Conservation (phyloP, 345 rosid species). For the Ailanthus altissimus region DNA sequence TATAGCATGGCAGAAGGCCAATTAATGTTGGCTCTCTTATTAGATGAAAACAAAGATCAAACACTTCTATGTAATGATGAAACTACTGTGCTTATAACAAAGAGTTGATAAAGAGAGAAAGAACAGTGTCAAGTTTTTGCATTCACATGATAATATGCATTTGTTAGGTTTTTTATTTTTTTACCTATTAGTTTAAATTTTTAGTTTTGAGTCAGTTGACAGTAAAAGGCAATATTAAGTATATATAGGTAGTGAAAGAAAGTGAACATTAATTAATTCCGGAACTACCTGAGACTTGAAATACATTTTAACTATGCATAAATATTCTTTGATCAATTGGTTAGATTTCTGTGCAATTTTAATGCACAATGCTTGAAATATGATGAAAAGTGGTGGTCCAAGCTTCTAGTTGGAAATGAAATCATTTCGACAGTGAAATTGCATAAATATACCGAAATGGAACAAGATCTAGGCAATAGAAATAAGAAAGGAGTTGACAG, state of each 20-base stretch:
- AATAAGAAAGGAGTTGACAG: not conserved
- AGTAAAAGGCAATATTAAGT: too few relatives aligned
- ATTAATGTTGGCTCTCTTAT: not conserved
- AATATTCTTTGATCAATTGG: conserved; percentile 24
- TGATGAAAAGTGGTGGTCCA: conserved; percentile 54
- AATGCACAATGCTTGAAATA: conserved; percentile 32
- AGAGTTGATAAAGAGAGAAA: too few relatives aligned
- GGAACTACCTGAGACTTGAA: too few relatives aligned
- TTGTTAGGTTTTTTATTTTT: not conserved
- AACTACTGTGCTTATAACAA: too few relatives aligned
- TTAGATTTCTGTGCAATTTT: conserved; percentile 24
- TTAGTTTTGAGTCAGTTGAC: not conserved
- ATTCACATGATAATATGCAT: too few relatives aligned
- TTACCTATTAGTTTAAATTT: not conserved
- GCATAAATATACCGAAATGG: conserved; percentile 11
- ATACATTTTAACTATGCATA: too few relatives aligned
- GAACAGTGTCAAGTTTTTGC: too few relatives aligned
- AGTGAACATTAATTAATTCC: too few relatives aligned
- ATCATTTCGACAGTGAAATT: conserved; percentile 36
- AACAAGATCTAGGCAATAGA: not conserved
- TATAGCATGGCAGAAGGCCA: not conserved
- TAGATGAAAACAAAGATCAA: not conserved
- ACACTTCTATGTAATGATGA: not conserved
- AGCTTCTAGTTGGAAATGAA: conserved; percentile 37
- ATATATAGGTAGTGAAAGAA: too few relatives aligned